Evolutionary conservation across 306 rosid species (phyloP).

Genomic region (Astragalus membranaceus): DNA sequence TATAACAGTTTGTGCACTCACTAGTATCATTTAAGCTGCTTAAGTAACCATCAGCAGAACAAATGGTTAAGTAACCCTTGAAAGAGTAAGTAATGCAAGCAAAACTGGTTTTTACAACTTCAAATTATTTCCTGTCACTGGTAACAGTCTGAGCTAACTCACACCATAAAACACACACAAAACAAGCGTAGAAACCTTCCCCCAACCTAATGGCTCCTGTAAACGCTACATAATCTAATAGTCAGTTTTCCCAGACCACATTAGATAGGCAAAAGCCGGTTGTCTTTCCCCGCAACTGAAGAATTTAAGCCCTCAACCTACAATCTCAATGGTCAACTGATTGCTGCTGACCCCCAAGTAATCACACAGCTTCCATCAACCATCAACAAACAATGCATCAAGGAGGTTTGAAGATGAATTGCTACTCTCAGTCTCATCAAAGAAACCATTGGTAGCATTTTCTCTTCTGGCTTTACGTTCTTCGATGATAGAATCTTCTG

Average conservation of each 20-base stretch:
- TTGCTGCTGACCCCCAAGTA: background rate
- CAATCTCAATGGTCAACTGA: background rate
- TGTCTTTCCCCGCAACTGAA: conserved; percentile 8
- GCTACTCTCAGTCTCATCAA: conserved; percentile 48
- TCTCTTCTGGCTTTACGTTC: conserved; percentile 75
- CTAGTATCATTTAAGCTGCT: background rate
- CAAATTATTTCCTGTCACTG: background rate
- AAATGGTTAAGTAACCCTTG: background rate
- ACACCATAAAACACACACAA: conserved; percentile 10
- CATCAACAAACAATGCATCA: conserved; percentile 62
- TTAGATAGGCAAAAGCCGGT: background rate
- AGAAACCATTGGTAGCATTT: conserved; percentile 61
- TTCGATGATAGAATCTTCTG: conserved; percentile 53
- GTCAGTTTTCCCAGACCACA: background rate
- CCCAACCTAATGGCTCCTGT: background rate
- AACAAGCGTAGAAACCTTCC: conserved; percentile 9
- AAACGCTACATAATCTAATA: background rate
- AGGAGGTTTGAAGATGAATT: conserved; percentile 75
- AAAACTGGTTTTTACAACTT: conserved; percentile 8
- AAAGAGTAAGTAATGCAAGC: background rate
- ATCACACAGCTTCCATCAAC: conserved; percentile 24
- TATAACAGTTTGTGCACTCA: too few relatives aligned
- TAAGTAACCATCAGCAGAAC: background rate
- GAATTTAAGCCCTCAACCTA: conserved; percentile 9
- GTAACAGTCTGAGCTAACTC: conserved; percentile 15